phyloP scores from a whole-genome alignment of 176 grass and related monocot genomes.

The Paspalum notatum region DNA sequence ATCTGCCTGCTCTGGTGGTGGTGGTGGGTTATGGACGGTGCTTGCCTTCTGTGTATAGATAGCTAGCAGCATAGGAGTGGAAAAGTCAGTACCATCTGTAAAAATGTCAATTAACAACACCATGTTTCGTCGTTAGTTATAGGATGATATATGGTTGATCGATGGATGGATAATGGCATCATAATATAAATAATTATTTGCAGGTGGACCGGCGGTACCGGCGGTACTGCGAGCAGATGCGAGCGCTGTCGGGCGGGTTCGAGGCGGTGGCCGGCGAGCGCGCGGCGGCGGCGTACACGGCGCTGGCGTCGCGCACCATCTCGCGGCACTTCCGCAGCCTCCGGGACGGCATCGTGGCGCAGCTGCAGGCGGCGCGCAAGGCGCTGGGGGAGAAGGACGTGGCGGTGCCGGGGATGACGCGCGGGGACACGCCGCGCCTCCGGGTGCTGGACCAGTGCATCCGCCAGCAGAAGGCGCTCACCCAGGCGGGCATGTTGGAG shows the following conservation, averaged over 20 bases:
- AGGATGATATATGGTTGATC: too few relatives aligned
- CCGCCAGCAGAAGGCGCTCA: constrained; percentile 70
- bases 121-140: too few relatives aligned
- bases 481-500: constrained; percentile 65
- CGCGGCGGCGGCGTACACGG: constrained; percentile 65
- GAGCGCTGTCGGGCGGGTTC: constrained; percentile 57
- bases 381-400: constrained; percentile 83
- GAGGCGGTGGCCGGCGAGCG: constrained; percentile 77
- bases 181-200: too few relatives aligned
- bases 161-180: too few relatives aligned
- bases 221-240: constrained; percentile 87
- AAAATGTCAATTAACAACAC: not conserved
- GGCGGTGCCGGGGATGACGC: constrained; percentile 43
- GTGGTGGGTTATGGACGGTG: too few relatives aligned
- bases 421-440: constrained; percentile 79
- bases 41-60: too few relatives aligned
- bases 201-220: constrained; percentile 89
- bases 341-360: constrained; percentile 71
- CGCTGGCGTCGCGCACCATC: constrained; percentile 75
- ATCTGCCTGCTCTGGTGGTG: not conserved
- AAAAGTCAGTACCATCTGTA: too few relatives aligned
- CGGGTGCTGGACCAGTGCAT: constrained; percentile 85
- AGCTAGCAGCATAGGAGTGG: too few relatives aligned
- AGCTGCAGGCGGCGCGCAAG: constrained; percentile 56
- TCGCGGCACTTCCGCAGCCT: constrained; percentile 80